These are phyloP conservation scores for Colletotrichum brevisporum DNA, from an alignment of 2,329 filamentous ascomycete genomes.

Conservation along the genomic window DNA sequence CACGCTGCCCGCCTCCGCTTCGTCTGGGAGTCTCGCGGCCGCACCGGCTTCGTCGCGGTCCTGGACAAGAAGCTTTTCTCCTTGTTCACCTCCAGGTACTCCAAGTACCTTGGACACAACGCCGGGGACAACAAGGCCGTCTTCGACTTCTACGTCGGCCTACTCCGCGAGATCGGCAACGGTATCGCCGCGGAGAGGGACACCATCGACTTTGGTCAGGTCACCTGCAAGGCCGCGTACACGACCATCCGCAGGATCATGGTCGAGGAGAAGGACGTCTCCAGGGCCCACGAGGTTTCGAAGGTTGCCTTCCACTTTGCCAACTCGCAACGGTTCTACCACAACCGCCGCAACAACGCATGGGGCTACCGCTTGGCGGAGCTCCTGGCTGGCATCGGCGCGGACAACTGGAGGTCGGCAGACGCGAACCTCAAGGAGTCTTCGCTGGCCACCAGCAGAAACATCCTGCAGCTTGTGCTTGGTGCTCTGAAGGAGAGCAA, in stretches of 20 bases:
- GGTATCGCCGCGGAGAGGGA: slow-evolving; percentile 48
- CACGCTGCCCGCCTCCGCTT: slow-evolving; percentile 55
- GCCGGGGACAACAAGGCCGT: slow-evolving; percentile 47
- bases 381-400: slow-evolving; percentile 57
- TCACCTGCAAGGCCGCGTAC: slow-evolving; percentile 53
- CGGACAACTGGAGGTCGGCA: slow-evolving; percentile 45
- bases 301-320: slow-evolving; percentile 59
- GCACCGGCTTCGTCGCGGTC: slow-evolving; percentile 52
- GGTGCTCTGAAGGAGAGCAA: slow-evolving; percentile 56
- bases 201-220: slow-evolving; percentile 53
- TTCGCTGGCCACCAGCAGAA: slow-evolving; percentile 18
- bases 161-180: slow-evolving; percentile 55
- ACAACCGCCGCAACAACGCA: slow-evolving; percentile 53
- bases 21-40: slow-evolving; percentile 51
- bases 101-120: slow-evolving; percentile 43
- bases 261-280: slow-evolving; percentile 54
- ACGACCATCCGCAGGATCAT: slow-evolving; percentile 45
- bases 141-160: slow-evolving; percentile 56
- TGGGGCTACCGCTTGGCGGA: slow-evolving; percentile 62
- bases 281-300: slow-evolving; percentile 58
- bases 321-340: slow-evolving; percentile 57
- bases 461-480: slow-evolving; percentile 50
- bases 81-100: slow-evolving; percentile 54
- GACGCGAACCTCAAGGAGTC: slow-evolving; percentile 49
- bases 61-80: slow-evolving; percentile 56